Evolutionary conservation across 1,284 basidiomycete species (phyloP).

Genomic region (Rhizoctonia solani): DNA sequence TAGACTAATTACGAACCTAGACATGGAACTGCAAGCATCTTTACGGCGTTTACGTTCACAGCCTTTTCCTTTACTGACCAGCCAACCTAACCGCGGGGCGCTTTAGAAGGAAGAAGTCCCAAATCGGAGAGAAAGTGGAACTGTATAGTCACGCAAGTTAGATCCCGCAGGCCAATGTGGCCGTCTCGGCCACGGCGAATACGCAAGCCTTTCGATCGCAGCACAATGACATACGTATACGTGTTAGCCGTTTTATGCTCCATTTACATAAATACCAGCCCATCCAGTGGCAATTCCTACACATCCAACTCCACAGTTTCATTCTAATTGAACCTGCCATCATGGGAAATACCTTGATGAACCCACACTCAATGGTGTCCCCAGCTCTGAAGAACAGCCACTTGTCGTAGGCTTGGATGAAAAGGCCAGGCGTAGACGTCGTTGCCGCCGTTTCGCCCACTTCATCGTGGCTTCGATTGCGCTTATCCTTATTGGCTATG

Average conservation of each 20-base stretch:
- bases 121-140: too few relatives aligned
- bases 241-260: too few relatives aligned
- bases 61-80: too few relatives aligned
- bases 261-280: too few relatives aligned
- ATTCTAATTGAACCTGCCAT: too few relatives aligned
- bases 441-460: conserved; percentile 8
- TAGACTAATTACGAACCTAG: background rate
- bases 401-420: conserved; percentile 5
- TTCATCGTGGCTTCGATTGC: conserved; percentile 7
- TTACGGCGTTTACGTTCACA: too few relatives aligned
- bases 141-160: conserved; percentile 20
- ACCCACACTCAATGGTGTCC: background rate
- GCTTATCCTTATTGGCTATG: conserved; percentile 9
- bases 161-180: conserved; percentile 3
- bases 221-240: background rate
- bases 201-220: conserved; percentile 24
- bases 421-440: conserved; percentile 8
- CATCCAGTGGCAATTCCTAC: too few relatives aligned
- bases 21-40: too few relatives aligned
- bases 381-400: background rate
- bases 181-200: conserved; percentile 3
- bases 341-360: too few relatives aligned
- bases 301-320: too few relatives aligned
- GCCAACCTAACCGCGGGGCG: too few relatives aligned
- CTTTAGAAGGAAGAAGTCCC: too few relatives aligned